Percentiles rank a stretch among this genome's conserved stretches.
Conservation (phyloP, 2,329 filamentous ascomycete species). For the Aspergillus sp. region DNA sequence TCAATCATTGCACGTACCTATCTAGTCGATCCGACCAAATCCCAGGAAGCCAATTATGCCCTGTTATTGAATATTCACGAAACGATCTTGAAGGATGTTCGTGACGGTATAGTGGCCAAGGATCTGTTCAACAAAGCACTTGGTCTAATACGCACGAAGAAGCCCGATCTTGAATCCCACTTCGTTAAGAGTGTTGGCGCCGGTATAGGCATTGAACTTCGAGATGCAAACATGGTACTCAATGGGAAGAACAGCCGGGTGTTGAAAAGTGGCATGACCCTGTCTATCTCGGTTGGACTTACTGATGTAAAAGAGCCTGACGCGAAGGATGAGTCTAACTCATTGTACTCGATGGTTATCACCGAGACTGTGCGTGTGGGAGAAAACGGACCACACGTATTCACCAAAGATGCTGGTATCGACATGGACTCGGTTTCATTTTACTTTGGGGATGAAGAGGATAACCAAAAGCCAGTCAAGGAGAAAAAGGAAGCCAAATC, state of each 20-base stretch:
- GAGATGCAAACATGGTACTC: conserved; percentile 77
- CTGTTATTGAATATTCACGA: conserved; percentile 82
- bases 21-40: conserved; percentile 93
- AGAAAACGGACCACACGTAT: conserved; percentile 66
- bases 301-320: conserved; percentile 84
- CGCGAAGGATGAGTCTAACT: conserved; percentile 85
- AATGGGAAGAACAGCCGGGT: conserved; percentile 81
- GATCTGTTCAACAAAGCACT: conserved; percentile 91
- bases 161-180: conserved; percentile 91
- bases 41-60: conserved; percentile 92
- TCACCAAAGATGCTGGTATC: conserved; percentile 88
- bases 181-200: conserved; percentile 91
- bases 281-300: conserved; percentile 86
- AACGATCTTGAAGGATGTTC: conserved; percentile 83
- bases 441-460: conserved; percentile 95
- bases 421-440: conserved; percentile 95
- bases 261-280: conserved; percentile 95
- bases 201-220: conserved; percentile 88
- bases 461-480: conserved; percentile 76
- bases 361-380: conserved; percentile 92
- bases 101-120: conserved; percentile 80
- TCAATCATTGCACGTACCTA: conserved; percentile 92
- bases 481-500: conserved; percentile 78
- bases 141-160: conserved; percentile 77
- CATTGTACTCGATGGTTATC: conserved; percentile 83